Evolutionary conservation across 495 filamentous ascomycete genomes (phyloP), one percentile per base, ranked within the genome.

Genomic region (Penicillium paxilli): DNA sequence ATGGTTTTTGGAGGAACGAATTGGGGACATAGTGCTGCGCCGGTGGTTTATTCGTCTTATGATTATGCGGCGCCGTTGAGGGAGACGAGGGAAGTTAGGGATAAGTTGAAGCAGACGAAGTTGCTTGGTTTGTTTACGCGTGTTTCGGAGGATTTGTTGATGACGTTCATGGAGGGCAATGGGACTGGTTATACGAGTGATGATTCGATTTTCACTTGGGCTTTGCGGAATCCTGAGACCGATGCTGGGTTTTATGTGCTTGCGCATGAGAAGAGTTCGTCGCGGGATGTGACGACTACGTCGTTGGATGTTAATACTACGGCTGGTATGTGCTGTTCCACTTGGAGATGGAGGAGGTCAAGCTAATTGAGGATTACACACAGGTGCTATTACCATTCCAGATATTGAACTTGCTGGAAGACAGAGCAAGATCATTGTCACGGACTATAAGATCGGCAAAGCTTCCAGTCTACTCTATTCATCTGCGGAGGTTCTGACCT

Each of bases 371-470:
- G 1, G n/a, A 26, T 23, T 20, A 14, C 22, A 28, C 6, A 2
- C 9, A 66, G 69, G 65, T 1, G 54, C 66, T 6, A 51, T 88
- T 21, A 76, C 75, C 0, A 76, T 90, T 28, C 85, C 87, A 0
- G 80, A 83, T 11, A 77, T 91, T 9, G 80, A 77, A 1, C 69
- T 91, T 1, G 77, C 79, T 56, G 88, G 88, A 0, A 78, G 87
- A 21, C 89, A 92, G 55, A 86, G 85, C 5, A 89, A 90, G 58
- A 79, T 85, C 49, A 80, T 87, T 47, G 82, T 90, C 22, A 87
- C 85, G 5, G 87, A 92, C 59, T 91, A 90, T 55, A 69, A 78
- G 20, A 63, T 91, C 45, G 80, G 79, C 5, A 55, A 57, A 1
- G 71, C 72, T 8, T 66, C 71, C 2, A 82, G 68, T 4, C 60